Evolutionary conservation across 1,139 yeast genomes (phyloP).

Genomic region (Suzukiozyma palmioleophila): DNA sequence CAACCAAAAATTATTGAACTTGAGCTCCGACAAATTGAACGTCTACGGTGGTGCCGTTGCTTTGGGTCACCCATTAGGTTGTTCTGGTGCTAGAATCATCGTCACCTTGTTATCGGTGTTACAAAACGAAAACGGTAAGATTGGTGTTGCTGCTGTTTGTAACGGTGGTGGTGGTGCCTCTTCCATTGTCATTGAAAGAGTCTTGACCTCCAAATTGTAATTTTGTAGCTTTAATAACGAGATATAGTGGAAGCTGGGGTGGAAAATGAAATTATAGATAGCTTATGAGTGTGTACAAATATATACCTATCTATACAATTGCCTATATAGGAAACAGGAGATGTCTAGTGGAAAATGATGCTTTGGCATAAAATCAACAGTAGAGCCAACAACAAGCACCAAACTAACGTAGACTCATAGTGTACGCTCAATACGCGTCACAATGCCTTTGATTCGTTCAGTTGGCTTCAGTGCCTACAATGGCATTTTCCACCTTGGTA

Average conservation of each 20-base stretch:
- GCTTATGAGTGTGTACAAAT: neutral
- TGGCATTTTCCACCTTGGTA: too few species aligned
- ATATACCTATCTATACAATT: neutral
- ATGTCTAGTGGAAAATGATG: too few species aligned
- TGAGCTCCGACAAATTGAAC: slow-evolving; percentile 70
- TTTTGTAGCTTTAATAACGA: neutral
- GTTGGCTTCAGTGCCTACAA: too few species aligned
- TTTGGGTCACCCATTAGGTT: slow-evolving; percentile 94
- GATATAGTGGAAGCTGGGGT: neutral
- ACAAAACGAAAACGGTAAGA: slow-evolving; percentile 77
- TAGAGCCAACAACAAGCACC: too few species aligned
- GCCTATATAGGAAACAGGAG: too few species aligned
- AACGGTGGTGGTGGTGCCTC: slow-evolving; percentile 99
- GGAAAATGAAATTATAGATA: slow-evolving; percentile 1
- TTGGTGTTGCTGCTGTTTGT: slow-evolving; percentile 94
- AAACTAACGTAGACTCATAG: too few species aligned
- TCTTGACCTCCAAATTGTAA: slow-evolving; percentile 24
- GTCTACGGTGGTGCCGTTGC: slow-evolving; percentile 99
- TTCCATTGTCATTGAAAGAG: slow-evolving; percentile 25
- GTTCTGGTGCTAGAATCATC: slow-evolving; percentile 94
- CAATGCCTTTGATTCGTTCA: too few species aligned
- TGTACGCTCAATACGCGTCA: too few species aligned
- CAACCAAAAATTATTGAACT: slow-evolving; percentile 67
- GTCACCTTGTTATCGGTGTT: slow-evolving; percentile 78
- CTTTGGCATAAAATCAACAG: too few species aligned